Conservation (phyloP, 495 filamentous ascomycete genomes). For the Corynascus novoguineensis region DNA sequence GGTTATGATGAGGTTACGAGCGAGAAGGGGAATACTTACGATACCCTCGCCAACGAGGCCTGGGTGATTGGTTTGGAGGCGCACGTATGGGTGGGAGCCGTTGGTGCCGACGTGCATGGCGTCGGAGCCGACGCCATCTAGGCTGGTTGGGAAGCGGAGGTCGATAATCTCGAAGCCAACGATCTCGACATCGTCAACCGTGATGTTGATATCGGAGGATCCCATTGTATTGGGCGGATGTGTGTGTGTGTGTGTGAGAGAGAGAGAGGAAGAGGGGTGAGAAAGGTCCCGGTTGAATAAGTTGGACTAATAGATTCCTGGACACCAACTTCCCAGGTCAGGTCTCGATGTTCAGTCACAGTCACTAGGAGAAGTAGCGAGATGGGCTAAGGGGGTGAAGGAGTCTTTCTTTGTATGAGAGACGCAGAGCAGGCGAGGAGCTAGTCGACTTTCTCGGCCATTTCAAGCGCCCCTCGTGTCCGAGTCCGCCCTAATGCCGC, state of each 20-base stretch:
- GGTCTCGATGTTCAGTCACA: no score
- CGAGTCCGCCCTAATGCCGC: no score
- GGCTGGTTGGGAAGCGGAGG: conserved; percentile 87
- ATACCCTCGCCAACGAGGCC: conserved; percentile 71
- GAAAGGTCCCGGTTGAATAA: no score
- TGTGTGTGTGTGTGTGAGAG: background rate
- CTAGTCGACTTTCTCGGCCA: no score
- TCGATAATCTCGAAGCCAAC: conserved; percentile 71
- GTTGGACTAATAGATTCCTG: no score
- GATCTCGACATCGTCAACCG: conserved; percentile 43
- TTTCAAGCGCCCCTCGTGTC: no score
- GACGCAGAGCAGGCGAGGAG: no score
- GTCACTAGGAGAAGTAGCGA: no score
- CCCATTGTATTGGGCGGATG: background rate
- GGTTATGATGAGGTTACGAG: background rate
- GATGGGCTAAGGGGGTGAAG: no score
- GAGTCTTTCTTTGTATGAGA: no score
- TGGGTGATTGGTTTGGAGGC: conserved; percentile 70
- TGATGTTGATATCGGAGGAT: conserved; percentile 54
- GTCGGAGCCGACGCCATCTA: conserved; percentile 90
- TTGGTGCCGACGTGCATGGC: conserved; percentile 94
- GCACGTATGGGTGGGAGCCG: conserved; percentile 87
- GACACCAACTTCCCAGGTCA: no score
- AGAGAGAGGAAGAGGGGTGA: background rate
- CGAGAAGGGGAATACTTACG: conserved; percentile 42